phyloP scores from a whole-genome alignment of 169 alveolate species.

The Ichthyophthirius multifiliis region DNA sequence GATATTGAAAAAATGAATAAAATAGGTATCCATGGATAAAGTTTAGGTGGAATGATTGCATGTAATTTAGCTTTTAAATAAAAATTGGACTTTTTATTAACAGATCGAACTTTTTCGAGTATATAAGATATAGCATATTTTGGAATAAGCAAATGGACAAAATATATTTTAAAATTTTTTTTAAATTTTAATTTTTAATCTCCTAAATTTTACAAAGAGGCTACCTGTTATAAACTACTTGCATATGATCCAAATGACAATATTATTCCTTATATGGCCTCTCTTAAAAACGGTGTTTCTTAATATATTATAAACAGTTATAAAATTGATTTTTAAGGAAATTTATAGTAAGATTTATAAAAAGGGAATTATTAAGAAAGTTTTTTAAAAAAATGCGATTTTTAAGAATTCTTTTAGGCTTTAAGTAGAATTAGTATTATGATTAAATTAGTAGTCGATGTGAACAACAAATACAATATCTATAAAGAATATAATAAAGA shows the following conservation, averaged over 20 bases:
- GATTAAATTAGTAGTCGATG: too few species aligned
- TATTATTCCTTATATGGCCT: conserved; percentile 29
- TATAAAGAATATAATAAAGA: too few species aligned
- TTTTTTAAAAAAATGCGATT: too few species aligned
- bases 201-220: not conserved
- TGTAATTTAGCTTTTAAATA: conserved; percentile 66
- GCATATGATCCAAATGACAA: conserved; percentile 33
- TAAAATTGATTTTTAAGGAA: too few species aligned
- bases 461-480: too few species aligned
- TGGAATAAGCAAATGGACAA: conserved; percentile 6
- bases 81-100: conserved; percentile 68
- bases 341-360: too few species aligned
- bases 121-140: conserved; percentile 20
- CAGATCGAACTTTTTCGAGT: conserved; percentile 79
- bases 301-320: too few species aligned
- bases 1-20: conserved; percentile 21
- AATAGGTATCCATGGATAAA: conserved; percentile 68
- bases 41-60: conserved; percentile 87
- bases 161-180: conserved; percentile 14
- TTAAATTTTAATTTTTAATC: conserved; percentile 22
- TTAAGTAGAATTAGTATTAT: too few species aligned
- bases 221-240: not conserved
- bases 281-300: conserved; percentile 18
- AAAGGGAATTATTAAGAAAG: too few species aligned
- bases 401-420: too few species aligned